Evolutionary conservation across 139 green algal genomes (phyloP), one percentile per base, ranked within the genome.

Genomic region (Edaphochlamys debaryana): DNA sequence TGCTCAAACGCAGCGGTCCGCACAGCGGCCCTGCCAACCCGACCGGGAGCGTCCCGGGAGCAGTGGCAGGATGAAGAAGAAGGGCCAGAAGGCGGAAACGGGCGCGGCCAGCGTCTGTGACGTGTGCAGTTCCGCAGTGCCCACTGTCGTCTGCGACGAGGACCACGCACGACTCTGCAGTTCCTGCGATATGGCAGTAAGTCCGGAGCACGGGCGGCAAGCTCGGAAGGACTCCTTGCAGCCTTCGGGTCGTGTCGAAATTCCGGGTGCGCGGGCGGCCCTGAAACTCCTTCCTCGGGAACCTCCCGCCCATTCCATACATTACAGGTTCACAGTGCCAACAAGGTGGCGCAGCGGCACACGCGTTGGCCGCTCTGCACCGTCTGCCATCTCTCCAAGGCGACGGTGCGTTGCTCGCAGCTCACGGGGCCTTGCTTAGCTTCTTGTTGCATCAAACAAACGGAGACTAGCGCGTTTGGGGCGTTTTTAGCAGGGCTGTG

Each of bases 311-410:
- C n/a, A n/a, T n/a, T n/a, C n/a, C n/a, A n/a, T n/a, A n/a, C n/a
- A n/a, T n/a, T n/a, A 30, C 60, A 84, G 78, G 78, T 84, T 5
- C 78, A 84, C 34, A 48, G 17, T 20, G 78, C 78, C 13, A 84
- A 84, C 78, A 84, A 84, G n/a, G 66, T 84, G 23, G 78, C 78
- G 3, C 64, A 84, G 38, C 29, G 78, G 17, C 78, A 84, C 56
- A 84, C 78, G 5, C 27, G 78, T 13, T 84, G 50, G 48, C 36
- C 66, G 15, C 32, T 84, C 0, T 84, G 78, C 50, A 42, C 48
- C 37, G 15, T 76, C 0, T 84, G 78, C 50, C 78, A 77, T 20
- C 48, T 48, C 6, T 42, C 11, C 13, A 84, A 84, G 52, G 78
- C 66, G 5, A 84, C 78, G 78, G 78, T 84, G 60, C n/a, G 60